Conservation (phyloP, 2,329 filamentous ascomycete species). For the Eurotiales sp. region DNA sequence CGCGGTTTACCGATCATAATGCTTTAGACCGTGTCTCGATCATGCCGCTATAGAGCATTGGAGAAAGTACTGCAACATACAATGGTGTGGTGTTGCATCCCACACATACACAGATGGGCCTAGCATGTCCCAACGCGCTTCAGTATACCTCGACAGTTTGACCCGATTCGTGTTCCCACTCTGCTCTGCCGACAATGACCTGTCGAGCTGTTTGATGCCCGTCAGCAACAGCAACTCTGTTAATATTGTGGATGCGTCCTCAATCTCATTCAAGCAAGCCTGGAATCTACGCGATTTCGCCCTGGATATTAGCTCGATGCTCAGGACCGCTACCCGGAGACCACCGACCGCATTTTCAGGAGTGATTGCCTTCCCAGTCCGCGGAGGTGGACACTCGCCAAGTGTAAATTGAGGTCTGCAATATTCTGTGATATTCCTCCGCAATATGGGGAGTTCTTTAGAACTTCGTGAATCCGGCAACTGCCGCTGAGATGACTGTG, state of each 20-base stretch:
- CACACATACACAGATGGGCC: conserved; percentile 10
- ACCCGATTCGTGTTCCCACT: conserved; percentile 23
- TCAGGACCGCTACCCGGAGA: conserved; percentile 28
- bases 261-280: conserved; percentile 20
- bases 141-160: conserved; percentile 18
- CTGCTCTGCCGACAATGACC: conserved; percentile 19
- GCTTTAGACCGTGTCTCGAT: conserved; percentile 18
- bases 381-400: neutral
- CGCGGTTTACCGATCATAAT: conserved; percentile 20
- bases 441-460: conserved; percentile 24
- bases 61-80: conserved; percentile 17
- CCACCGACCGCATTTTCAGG: conserved; percentile 21
- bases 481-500: conserved; percentile 24
- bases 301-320: conserved; percentile 21
- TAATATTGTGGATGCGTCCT: conserved; percentile 22
- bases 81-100: neutral
- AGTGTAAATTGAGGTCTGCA: conserved; percentile 22
- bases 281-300: conserved; percentile 22
- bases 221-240: conserved; percentile 19
- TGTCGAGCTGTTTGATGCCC: conserved; percentile 4
- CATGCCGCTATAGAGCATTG: conserved; percentile 16
- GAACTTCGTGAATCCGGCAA: conserved; percentile 23
- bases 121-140: conserved; percentile 21
- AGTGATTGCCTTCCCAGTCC: conserved; percentile 6
- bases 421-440: conserved; percentile 22